These are phyloP conservation scores for Geotrichum klebahnii DNA, from an alignment of 1,139 yeast species.

Conservation along the genomic window DNA sequence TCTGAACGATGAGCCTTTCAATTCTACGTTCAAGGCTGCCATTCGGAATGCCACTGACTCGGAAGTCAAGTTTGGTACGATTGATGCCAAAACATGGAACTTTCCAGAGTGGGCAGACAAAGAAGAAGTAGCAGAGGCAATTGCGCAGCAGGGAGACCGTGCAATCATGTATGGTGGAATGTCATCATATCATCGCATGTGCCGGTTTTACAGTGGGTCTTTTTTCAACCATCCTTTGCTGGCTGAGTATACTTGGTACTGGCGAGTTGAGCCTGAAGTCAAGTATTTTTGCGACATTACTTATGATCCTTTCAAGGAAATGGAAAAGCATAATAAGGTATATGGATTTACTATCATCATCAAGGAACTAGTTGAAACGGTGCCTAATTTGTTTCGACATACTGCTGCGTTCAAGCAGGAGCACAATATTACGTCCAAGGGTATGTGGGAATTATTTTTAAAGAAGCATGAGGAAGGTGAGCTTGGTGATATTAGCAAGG, in stretches of 20 bases:
- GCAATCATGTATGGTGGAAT: slow-evolving; percentile 76
- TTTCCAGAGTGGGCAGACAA: slow-evolving; percentile 44
- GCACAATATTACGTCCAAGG: slow-evolving; percentile 48
- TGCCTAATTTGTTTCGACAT: slow-evolving; percentile 72
- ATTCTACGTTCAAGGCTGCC: slow-evolving; percentile 53
- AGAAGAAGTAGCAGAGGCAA: slow-evolving; percentile 48
- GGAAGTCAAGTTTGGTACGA: slow-evolving; percentile 59
- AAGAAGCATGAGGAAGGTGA: slow-evolving; percentile 27
- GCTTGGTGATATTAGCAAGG: slow-evolving; percentile 23
- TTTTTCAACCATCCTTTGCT: slow-evolving; percentile 71
- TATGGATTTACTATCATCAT: slow-evolving; percentile 81
- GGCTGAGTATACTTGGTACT: slow-evolving; percentile 71
- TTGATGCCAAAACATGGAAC: slow-evolving; percentile 55
- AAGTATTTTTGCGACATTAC: slow-evolving; percentile 85
- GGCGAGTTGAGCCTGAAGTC: slow-evolving; percentile 92
- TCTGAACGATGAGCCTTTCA: slow-evolving; percentile 71
- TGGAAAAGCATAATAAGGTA: slow-evolving; percentile 63
- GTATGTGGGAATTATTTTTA: slow-evolving; percentile 40
- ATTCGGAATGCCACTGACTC: slow-evolving; percentile 53
- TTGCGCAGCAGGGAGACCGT: slow-evolving; percentile 72
- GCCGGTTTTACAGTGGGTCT: slow-evolving; percentile 71
- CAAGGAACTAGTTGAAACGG: slow-evolving; percentile 69
- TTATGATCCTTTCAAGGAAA: slow-evolving; percentile 81
- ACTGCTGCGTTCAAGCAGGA: slow-evolving; percentile 59
- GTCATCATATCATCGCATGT: slow-evolving; percentile 67